Conservation (phyloP, 305 asterid species). For the Solanum hybrid region DNA sequence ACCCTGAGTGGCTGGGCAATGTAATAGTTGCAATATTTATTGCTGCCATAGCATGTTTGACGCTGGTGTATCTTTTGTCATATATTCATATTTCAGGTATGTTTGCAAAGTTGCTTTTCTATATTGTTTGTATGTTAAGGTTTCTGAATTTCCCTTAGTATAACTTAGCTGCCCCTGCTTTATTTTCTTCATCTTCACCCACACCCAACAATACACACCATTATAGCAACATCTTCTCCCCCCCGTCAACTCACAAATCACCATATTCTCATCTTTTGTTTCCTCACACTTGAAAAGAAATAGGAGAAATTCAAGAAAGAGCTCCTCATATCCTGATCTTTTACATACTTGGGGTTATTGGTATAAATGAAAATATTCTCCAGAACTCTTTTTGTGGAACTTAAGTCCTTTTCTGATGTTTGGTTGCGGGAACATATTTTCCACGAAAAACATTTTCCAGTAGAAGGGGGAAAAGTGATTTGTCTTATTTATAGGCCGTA, state of each 20-base stretch:
- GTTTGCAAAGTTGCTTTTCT: background rate
- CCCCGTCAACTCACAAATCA: background rate
- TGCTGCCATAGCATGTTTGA: conserved; percentile 65
- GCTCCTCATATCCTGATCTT: background rate
- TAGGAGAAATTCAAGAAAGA: background rate
- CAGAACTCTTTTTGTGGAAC: background rate
- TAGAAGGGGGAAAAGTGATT: background rate
- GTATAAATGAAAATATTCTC: background rate
- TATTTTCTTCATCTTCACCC: background rate
- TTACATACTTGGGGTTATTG: background rate
- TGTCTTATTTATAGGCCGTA: background rate
- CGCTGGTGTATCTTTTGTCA: conserved; percentile 71
- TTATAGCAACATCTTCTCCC: background rate
- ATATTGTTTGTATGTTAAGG: background rate
- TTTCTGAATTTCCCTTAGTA: background rate
- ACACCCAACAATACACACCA: background rate
- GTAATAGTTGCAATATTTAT: conserved; percentile 47
- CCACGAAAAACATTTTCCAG: background rate
- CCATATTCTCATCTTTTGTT: background rate
- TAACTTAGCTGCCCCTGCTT: background rate
- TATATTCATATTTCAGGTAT: conserved; percentile 90
- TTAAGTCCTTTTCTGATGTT: background rate
- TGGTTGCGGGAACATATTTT: background rate
- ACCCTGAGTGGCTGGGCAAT: conserved; percentile 65
- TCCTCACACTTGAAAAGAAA: background rate